phyloP scores from a whole-genome alignment of 2,329 filamentous ascomycete species.

The Elsinoe fawcettii region DNA sequence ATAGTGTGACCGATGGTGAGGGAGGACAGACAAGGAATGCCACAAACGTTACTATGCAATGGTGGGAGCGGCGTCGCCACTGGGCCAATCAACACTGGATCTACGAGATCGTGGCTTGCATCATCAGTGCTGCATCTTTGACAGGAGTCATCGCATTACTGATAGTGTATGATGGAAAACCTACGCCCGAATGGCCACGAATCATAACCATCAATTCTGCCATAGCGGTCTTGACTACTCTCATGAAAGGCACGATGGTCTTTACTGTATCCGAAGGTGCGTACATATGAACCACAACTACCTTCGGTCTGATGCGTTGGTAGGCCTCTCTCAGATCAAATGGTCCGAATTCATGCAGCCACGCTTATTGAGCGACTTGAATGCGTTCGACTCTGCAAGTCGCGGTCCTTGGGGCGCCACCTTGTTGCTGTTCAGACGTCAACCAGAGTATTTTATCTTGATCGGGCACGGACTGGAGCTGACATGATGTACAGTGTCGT shows the following conservation, averaged over 20 bases:
- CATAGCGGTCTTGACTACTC: neutral
- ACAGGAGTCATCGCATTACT: neutral
- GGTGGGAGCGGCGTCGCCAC: too few species aligned
- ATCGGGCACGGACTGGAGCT: too few species aligned
- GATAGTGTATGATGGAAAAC: neutral
- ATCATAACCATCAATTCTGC: slow-evolving; percentile 6
- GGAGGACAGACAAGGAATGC: too few species aligned
- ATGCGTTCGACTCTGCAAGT: neutral
- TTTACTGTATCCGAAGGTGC: neutral
- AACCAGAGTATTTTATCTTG: neutral
- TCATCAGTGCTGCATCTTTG: too few species aligned
- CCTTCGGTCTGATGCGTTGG: neutral
- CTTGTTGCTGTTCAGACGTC: neutral
- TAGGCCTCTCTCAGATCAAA: neutral
- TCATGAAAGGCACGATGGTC: neutral
- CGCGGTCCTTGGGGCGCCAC: neutral
- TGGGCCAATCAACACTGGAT: too few species aligned
- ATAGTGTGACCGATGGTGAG: too few species aligned
- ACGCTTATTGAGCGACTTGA: neutral
- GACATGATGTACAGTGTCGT: too few species aligned
- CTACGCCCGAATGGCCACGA: neutral
- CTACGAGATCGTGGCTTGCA: too few species aligned
- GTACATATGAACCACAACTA: neutral
- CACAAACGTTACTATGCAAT: too few species aligned
- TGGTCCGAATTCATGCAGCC: neutral